A percentile compares a stretch with the other conserved stretches of the same genome.
Conservation (phyloP, 1,284 basidiomycete genomes). For the Apiotrichum sp. region DNA sequence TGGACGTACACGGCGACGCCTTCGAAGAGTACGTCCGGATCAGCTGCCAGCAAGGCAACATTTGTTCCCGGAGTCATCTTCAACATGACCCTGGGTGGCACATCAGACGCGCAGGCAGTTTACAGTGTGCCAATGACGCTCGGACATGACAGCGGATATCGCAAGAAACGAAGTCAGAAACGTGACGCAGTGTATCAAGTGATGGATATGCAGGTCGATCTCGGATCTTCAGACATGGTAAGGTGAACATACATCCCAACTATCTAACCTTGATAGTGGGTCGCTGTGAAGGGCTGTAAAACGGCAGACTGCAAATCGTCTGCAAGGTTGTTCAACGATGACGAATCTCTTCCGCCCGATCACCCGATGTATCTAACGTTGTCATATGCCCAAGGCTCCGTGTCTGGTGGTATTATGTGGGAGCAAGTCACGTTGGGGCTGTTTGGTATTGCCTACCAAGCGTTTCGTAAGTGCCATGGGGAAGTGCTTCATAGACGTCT, state of each 20-base stretch:
- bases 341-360: slow-evolving; percentile 33
- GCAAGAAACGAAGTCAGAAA: background rate
- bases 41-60: slow-evolving; percentile 17
- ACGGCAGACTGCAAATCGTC: slow-evolving; percentile 32
- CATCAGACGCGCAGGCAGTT: slow-evolving; percentile 31
- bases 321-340: slow-evolving; percentile 28
- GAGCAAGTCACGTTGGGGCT: slow-evolving; percentile 37
- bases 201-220: slow-evolving; percentile 41
- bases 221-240: slow-evolving; percentile 46
- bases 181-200: slow-evolving; percentile 11
- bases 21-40: slow-evolving; percentile 11
- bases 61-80: slow-evolving; percentile 37
- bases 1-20: slow-evolving; percentile 14
- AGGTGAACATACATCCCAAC: slow-evolving; percentile 6
- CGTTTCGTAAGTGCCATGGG: slow-evolving; percentile 29
- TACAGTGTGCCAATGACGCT: slow-evolving; percentile 35
- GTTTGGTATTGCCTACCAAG: slow-evolving; percentile 45
- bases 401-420: slow-evolving; percentile 43
- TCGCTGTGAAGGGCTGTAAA: slow-evolving; percentile 35
- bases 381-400: slow-evolving; percentile 33
- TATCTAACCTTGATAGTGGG: slow-evolving; percentile 31
- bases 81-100: slow-evolving; percentile 30
- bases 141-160: slow-evolving; percentile 26
- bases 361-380: slow-evolving; percentile 17
- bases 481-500: no score